Evolutionary conservation across 352 stramenopile genomes (phyloP).

Genomic region (Phytopythium delawarense): DNA sequence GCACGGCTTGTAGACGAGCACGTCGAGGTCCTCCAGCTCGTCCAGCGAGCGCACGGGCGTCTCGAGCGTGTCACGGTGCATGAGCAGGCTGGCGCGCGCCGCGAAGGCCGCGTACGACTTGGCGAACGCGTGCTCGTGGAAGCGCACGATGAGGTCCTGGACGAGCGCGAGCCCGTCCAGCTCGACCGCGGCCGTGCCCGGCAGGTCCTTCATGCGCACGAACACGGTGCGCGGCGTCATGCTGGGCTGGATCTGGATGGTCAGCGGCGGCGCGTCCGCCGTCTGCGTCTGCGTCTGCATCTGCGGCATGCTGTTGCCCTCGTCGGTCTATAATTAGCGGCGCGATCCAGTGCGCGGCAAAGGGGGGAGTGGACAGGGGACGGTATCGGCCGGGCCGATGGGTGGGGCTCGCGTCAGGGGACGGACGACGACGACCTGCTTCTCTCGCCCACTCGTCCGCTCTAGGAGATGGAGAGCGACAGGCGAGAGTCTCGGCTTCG

Average conservation of each 20-base stretch:
- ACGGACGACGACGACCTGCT: too few species aligned
- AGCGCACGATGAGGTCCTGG: constrained; percentile 52
- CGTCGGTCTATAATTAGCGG: not conserved
- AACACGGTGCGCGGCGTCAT: constrained; percentile 37
- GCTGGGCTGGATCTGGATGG: constrained; percentile 41
- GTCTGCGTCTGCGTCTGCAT: constrained; percentile 10
- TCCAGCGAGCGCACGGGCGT: constrained; percentile 32
- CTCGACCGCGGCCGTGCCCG: constrained; percentile 52
- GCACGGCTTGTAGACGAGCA: constrained; percentile 70
- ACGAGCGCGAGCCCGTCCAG: constrained; percentile 27
- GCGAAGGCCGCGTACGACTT: constrained; percentile 69
- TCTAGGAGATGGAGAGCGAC: too few species aligned
- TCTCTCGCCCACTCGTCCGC: too few species aligned
- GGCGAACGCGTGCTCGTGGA: constrained; percentile 69
- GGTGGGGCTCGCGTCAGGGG: not conserved
- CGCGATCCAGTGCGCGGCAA: not conserved
- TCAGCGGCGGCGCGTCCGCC: constrained; percentile 21
- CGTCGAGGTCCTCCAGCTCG: constrained; percentile 49
- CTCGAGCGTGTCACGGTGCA: constrained; percentile 38
- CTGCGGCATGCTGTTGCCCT: constrained; percentile 34
- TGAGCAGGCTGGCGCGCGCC: constrained; percentile 33
- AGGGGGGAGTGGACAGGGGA: too few species aligned
- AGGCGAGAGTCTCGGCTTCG: too few species aligned
- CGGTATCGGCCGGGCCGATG: not conserved
- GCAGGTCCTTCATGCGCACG: constrained; percentile 70